Evolutionary conservation across 1,284 basidiomycete genomes (phyloP).

Genomic region (Tilletiaria anomala): DNA sequence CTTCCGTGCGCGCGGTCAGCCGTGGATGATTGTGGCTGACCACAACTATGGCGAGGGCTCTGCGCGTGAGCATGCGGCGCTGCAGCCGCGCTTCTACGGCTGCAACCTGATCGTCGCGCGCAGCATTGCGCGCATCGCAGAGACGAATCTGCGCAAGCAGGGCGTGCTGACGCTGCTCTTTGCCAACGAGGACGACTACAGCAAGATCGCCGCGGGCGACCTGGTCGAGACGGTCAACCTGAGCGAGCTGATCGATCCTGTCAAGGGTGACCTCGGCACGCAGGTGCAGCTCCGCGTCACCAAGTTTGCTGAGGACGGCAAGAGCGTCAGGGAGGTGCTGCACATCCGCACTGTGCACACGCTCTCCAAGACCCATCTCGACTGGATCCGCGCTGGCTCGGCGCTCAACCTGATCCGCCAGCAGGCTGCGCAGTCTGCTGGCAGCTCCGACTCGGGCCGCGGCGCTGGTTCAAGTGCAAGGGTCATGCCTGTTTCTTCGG

Average conservation of each 20-base stretch:
- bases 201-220: constrained; percentile 26
- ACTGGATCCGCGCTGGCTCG: constrained; percentile 37
- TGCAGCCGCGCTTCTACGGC: constrained; percentile 91
- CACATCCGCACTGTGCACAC: constrained; percentile 34
- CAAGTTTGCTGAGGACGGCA: constrained; percentile 26
- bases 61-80: constrained; percentile 91
- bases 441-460: background rate
- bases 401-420: constrained; percentile 35
- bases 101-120: constrained; percentile 43
- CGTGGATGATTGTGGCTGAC: constrained; percentile 89
- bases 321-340: constrained; percentile 22
- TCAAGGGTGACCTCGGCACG: constrained; percentile 13
- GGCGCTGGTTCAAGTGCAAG: background rate
- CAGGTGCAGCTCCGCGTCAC: constrained; percentile 33
- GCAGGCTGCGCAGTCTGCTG: constrained; percentile 10
- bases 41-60: constrained; percentile 81
- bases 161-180: constrained; percentile 37
- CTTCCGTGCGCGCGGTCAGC: constrained; percentile 33
- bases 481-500: background rate
- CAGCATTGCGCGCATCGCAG: constrained; percentile 52
- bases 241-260: constrained; percentile 23
- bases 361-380: constrained; percentile 25
- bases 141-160: constrained; percentile 45
- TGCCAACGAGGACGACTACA: constrained; percentile 35
- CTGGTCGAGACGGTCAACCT: constrained; percentile 33